phyloP scores from a whole-genome alignment of 768 basidiomycete genomes.

The Naganishia antarctica region DNA sequence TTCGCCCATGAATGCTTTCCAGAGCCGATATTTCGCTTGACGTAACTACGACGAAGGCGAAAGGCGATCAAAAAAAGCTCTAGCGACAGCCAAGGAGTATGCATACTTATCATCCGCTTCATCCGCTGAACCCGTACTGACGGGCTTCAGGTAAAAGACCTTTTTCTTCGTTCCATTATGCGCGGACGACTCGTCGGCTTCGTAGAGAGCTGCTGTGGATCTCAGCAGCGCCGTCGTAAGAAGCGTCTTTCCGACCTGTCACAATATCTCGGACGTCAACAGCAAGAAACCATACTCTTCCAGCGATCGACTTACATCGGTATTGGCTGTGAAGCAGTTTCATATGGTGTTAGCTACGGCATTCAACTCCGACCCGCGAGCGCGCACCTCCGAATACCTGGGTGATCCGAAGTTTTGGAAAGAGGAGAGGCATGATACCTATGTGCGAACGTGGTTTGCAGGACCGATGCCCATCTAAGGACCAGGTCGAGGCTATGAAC shows the following conservation, averaged over 20 bases:
- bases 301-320: constrained; percentile 55
- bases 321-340: constrained; percentile 68
- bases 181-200: not conserved
- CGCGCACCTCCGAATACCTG: constrained; percentile 70
- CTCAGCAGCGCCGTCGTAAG: constrained; percentile 77
- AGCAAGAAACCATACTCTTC: not conserved
- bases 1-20: constrained; percentile 11
- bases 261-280: not conserved
- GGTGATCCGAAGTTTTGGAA: constrained; percentile 76
- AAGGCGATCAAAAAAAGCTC: constrained; percentile 8
- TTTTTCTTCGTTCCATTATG: not conserved
- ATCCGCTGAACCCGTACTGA: constrained; percentile 74
- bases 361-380: constrained; percentile 15
- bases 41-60: constrained; percentile 56
- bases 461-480: too few relatives aligned
- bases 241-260: constrained; percentile 75
- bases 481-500: too few relatives aligned
- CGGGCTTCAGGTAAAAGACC: constrained; percentile 64
- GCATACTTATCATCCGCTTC: constrained; percentile 79
- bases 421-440: constrained; percentile 68
- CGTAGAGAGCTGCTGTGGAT: constrained; percentile 59
- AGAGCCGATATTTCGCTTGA: constrained; percentile 53
- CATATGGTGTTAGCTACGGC: too few relatives aligned
- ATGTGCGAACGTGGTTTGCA: not conserved
- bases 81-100: not conserved